These are phyloP conservation scores for Colletotrichum sp. DNA, from an alignment of 2,329 filamentous ascomycete genomes.

Conservation along the genomic window DNA sequence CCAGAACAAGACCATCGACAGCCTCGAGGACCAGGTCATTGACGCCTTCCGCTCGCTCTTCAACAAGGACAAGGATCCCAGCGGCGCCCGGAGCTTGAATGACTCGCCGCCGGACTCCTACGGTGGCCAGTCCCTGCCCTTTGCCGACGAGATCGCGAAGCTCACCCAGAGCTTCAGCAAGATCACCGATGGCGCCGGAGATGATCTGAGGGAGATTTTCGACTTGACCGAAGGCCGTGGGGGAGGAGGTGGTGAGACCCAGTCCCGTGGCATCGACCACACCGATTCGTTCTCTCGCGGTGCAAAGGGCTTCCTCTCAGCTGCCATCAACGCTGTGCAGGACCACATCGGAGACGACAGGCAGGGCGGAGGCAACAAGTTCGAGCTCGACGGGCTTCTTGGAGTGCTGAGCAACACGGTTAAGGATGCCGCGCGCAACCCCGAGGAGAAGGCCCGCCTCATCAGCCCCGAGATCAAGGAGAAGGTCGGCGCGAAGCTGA, in stretches of 20 bases:
- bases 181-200: conserved; percentile 44
- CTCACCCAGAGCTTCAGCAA: conserved; percentile 45
- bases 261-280: conserved; percentile 27
- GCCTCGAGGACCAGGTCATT: conserved; percentile 47
- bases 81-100: conserved; percentile 30
- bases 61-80: conserved; percentile 33
- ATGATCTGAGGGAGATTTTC: conserved; percentile 50
- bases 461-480: conserved; percentile 54
- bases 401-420: conserved; percentile 47
- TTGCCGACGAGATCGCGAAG: conserved; percentile 49
- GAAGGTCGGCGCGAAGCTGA: conserved; percentile 42
- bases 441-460: conserved; percentile 49
- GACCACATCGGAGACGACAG: conserved; percentile 40
- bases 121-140: conserved; percentile 45
- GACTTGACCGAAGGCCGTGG: conserved; percentile 41
- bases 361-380: conserved; percentile 31
- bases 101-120: conserved; percentile 44
- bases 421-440: conserved; percentile 49
- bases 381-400: conserved; percentile 48
- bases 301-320: conserved; percentile 43
- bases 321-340: conserved; percentile 45
- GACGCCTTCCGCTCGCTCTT: conserved; percentile 51
- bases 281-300: conserved; percentile 30
- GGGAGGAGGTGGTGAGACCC: conserved; percentile 20
- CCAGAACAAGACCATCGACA: conserved; percentile 50